A percentile compares a stretch with the other conserved stretches of the same genome.
These are phyloP conservation scores for Actinomucor elegans DNA, from an alignment of 371 early-diverging fungal genomes.

Conservation along the genomic window DNA sequence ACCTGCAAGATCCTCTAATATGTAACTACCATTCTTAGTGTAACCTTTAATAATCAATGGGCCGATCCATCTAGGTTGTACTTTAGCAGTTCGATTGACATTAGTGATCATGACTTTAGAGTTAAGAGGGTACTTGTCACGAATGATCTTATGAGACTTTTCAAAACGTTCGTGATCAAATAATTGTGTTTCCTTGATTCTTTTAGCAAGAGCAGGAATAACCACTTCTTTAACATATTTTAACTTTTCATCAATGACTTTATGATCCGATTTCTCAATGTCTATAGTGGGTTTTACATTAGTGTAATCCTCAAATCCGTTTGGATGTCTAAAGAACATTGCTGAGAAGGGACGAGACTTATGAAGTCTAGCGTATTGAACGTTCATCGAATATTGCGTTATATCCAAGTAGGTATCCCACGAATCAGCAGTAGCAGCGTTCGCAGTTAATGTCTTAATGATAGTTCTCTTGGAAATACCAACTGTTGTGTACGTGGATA, in stretches of 20 bases:
- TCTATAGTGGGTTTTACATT: not conserved
- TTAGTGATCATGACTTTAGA: constrained; percentile 5
- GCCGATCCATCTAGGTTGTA: not conserved
- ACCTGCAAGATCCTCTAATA: too few relatives aligned
- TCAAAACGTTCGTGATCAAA: not conserved
- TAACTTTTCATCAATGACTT: not conserved
- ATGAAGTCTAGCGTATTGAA: constrained; percentile 1
- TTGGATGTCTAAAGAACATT: constrained; percentile 12
- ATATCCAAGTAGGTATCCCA: constrained; percentile 4
- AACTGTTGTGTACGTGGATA: too few relatives aligned
- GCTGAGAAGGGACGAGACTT: constrained; percentile 1
- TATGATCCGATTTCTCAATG: not conserved
- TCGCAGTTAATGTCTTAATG: too few relatives aligned
- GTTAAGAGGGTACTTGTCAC: not conserved
- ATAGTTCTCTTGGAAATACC: too few relatives aligned
- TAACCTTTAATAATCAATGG: not conserved
- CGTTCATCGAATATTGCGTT: constrained; percentile 4
- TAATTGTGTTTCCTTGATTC: not conserved
- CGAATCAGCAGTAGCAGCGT: too few relatives aligned
- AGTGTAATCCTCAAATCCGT: constrained; percentile 3
- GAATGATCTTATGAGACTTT: not conserved
- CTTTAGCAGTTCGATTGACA: not conserved
- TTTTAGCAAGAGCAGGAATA: not conserved
- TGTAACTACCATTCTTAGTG: too few relatives aligned
- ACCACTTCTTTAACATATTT: not conserved